Conservation (phyloP, 208 protist genomes). For the Acanthamoeba culbertsoni region DNA sequence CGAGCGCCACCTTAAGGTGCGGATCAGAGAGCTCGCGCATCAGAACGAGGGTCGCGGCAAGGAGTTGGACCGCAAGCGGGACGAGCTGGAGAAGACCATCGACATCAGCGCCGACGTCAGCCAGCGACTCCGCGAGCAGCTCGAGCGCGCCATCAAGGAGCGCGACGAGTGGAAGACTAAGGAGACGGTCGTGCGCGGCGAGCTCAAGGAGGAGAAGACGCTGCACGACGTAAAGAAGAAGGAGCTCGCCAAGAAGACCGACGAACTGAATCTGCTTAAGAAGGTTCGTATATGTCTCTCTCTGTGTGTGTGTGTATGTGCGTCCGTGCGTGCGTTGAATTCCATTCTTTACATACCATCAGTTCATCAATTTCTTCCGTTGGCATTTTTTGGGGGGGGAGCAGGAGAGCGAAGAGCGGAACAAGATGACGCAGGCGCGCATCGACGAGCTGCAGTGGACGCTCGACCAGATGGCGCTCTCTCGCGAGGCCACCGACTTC, state of each 20-base stretch:
- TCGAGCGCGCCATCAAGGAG: not conserved
- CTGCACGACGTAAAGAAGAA: not conserved
- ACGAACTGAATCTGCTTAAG: not conserved
- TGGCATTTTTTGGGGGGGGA: too few relatives aligned
- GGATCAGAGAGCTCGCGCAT: not conserved
- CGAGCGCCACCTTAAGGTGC: not conserved
- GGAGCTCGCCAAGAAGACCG: slow-evolving; percentile 18
- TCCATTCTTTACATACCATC: too few relatives aligned
- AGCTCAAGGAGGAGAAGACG: slow-evolving; percentile 21
- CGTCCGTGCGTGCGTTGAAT: not conserved
- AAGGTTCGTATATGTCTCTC: not conserved
- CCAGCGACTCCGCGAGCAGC: not conserved
- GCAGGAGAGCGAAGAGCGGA: not conserved
- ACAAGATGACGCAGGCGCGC: not conserved
- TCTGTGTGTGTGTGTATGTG: not conserved
- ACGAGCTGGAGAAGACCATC: slow-evolving; percentile 34
- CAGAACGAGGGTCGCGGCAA: not conserved
- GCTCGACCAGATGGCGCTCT: slow-evolving; percentile 29
- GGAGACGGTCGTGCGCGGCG: not conserved
- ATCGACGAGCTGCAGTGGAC: slow-evolving; percentile 11
- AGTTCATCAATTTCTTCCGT: too few relatives aligned
- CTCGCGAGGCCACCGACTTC: not conserved
- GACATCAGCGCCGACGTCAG: slow-evolving; percentile 33
- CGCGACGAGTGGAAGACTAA: slow-evolving; percentile 9
- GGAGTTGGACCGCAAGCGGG: slow-evolving; percentile 8